phyloP scores from a whole-genome alignment of 1,139 yeast species.

The Sporopachydermia cereana region DNA sequence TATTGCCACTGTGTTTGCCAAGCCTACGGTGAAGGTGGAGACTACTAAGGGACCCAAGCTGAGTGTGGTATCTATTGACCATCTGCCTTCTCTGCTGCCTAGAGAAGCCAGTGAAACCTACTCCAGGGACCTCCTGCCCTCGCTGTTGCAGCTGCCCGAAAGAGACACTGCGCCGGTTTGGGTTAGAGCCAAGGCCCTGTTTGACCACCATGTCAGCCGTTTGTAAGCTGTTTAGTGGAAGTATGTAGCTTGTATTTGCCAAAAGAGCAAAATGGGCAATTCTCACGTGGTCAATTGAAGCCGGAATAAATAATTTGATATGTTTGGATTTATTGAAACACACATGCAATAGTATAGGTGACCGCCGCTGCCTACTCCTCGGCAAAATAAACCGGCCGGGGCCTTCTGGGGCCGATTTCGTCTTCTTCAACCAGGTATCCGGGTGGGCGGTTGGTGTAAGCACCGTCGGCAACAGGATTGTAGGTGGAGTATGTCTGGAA shows the following conservation, averaged over 20 bases:
- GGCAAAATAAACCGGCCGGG: neutral
- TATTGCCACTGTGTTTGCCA: conserved; percentile 77
- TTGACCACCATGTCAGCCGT: conserved; percentile 71
- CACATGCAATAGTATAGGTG: too few species aligned
- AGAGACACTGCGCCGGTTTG: conserved; percentile 81
- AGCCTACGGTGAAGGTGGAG: conserved; percentile 80
- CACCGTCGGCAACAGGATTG: neutral
- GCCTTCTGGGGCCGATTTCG: neutral
- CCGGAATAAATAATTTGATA: too few species aligned
- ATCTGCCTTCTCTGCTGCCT: conserved; percentile 87
- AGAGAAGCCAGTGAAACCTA: conserved; percentile 94
- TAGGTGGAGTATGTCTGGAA: neutral
- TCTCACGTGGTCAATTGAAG: too few species aligned
- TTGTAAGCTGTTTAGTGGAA: conserved; percentile 22
- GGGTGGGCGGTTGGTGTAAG: neutral
- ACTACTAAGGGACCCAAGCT: conserved; percentile 73
- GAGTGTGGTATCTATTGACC: conserved; percentile 94
- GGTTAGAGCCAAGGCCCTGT: conserved; percentile 77
- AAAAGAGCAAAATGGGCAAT: too few species aligned
- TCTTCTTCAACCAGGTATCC: neutral
- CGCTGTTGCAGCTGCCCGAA: conserved; percentile 70
- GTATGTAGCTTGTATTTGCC: neutral
- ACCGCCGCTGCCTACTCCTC: neutral
- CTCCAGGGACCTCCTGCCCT: conserved; percentile 77
- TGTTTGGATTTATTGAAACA: too few species aligned